Evolutionary conservation across 805 yeast species (phyloP).

Genomic region (Komagataella populi): DNA sequence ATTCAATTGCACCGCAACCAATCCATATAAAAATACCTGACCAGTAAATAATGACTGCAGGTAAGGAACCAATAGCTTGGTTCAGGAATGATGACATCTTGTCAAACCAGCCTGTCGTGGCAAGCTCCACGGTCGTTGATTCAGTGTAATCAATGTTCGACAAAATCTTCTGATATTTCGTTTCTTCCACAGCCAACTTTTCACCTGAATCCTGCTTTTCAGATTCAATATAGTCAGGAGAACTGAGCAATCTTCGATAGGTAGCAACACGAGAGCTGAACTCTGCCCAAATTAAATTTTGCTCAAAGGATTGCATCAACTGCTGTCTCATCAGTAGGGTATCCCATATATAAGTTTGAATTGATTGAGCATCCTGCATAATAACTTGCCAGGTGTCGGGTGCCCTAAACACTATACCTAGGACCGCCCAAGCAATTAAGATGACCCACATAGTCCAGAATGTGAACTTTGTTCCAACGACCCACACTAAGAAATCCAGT

Average conservation of each 20-base stretch:
- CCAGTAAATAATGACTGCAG: conserved; percentile 21
- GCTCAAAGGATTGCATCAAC: conserved; percentile 13
- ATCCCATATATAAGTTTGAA: conserved; percentile 25
- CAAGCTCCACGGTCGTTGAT: conserved; percentile 4
- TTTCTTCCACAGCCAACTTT: background rate
- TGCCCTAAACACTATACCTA: background rate
- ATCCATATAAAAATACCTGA: conserved; percentile 23
- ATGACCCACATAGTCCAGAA: background rate
- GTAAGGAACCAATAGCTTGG: conserved; percentile 17
- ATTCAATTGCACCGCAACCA: conserved; percentile 15
- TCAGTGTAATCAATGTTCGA: background rate
- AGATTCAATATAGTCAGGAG: background rate
- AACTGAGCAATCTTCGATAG: conserved; percentile 7
- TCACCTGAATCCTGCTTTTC: background rate
- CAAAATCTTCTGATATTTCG: background rate
- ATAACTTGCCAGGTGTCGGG: conserved; percentile 20
- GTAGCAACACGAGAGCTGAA: conserved; percentile 16
- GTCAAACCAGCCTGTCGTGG: conserved; percentile 20
- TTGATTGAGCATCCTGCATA: conserved; percentile 27
- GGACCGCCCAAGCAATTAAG: background rate
- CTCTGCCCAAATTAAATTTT: conserved; percentile 13
- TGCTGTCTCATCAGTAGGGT: conserved; percentile 26
- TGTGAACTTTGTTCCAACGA: background rate
- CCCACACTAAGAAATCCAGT: background rate
- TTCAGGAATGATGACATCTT: conserved; percentile 12